Base-by-base conservation (phyloP, 805 yeast species). In the Nematodospora valgi region DNA sequence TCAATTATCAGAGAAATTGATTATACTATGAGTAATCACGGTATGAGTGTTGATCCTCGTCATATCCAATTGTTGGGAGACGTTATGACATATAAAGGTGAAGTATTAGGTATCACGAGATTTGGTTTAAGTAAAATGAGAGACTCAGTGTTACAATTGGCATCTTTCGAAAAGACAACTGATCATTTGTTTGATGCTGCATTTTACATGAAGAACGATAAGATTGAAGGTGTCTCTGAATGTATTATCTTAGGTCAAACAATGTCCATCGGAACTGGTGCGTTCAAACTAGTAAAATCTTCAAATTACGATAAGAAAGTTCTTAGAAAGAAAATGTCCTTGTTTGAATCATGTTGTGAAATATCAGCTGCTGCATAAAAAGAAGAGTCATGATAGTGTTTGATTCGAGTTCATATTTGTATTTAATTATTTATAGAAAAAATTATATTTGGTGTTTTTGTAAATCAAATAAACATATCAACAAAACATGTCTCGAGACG, bases 1-100 rank as follows among this genome's bases (percentile, higher is more conserved):
- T 82, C 95, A 48, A 93, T 93, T 57, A 84, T 93, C 56, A 80
- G 80, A 44, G 99, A 93, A 68, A 93, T 93, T 60, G 95, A 86
- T 56, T 88, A 88, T 56, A 93, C 98, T 37, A 93, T 93, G 99
- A 81, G 95, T 56, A 87, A 88, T 63, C 98, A 93, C 70, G 99
- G 99, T 64, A 93, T 93, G 98, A 86, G 95, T 59, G 97, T 93
- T 32, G 99, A 93, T 72, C 98, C 98, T 42, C 95, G 99, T 72
- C 99, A 93, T 61, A 89, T 94, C 58, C 98, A 93, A 67, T 70
- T 93, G 30, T 68, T 93, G 45, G 98, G 98, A 46, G 99, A 93
- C 62, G 98, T 93, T 32, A 93, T 93, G 99, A 87, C 98, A 0
- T 93, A 86, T 61, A 93, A 93, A 65, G 99, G 99, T 41, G 98